Evolutionary conservation across 2,329 filamentous ascomycete species (phyloP).

Genomic region (Alternaria alternata): DNA sequence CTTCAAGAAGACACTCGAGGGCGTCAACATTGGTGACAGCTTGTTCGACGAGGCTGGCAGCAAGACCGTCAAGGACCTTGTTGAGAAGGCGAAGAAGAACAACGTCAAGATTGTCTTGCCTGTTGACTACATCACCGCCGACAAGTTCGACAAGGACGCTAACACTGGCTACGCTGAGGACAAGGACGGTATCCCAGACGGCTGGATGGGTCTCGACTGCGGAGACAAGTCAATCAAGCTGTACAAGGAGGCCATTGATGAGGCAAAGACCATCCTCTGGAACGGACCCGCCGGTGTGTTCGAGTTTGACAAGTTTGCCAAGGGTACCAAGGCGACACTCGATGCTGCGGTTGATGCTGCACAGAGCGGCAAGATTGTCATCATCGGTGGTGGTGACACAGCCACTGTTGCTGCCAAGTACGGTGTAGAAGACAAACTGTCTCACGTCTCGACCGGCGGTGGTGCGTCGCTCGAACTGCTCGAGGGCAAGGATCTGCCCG

Average conservation of each 20-base stretch:
- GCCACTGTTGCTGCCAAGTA: constrained; percentile 98
- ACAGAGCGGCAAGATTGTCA: constrained; percentile 89
- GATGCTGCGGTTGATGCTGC: constrained; percentile 86
- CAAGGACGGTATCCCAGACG: constrained; percentile 88
- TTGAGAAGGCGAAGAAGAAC: constrained; percentile 97
- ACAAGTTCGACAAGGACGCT: constrained; percentile 91
- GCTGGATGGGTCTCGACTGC: constrained; percentile 98
- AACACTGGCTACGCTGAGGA: constrained; percentile 83
- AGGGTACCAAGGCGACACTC: constrained; percentile 89
- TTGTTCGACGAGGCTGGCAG: constrained; percentile 93
- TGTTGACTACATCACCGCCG: constrained; percentile 92
- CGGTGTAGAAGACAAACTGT: constrained; percentile 93
- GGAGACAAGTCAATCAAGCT: constrained; percentile 87
- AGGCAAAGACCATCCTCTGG: constrained; percentile 97
- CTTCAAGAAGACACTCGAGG: constrained; percentile 98
- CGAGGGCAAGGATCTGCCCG: constrained; percentile 96
- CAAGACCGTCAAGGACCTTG: constrained; percentile 86
- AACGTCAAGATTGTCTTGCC: constrained; percentile 94
- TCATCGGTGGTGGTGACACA: constrained; percentile 98
- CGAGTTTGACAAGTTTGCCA: constrained; percentile 93
- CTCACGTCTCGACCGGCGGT: constrained; percentile 96
- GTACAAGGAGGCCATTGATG: constrained; percentile 85
- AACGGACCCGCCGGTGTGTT: constrained; percentile 98
- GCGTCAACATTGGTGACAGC: constrained; percentile 85
- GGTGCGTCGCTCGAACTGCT: constrained; percentile 95